Percentiles rank a stretch among this genome's conserved stretches.
Evolutionary conservation across 1,284 basidiomycete species (phyloP).

Genomic region (Malassezia dermatis): DNA sequence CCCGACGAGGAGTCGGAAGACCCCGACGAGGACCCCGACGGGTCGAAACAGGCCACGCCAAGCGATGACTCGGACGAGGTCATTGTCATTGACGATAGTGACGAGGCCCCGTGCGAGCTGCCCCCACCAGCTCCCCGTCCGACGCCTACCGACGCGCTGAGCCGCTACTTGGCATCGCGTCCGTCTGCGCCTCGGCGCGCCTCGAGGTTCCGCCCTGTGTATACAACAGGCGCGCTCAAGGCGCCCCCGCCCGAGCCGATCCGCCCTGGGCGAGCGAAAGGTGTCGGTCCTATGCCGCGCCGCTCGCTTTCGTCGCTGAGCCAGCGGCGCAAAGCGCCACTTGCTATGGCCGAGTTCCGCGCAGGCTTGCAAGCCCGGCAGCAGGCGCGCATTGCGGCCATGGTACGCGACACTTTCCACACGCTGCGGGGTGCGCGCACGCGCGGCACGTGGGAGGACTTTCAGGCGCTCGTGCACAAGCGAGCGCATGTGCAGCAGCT

Average conservation of each 20-base stretch:
- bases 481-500: conserved; percentile 15
- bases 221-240: background rate
- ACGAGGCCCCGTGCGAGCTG: background rate
- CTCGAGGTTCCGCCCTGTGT: conserved; percentile 2
- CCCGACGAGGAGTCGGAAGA: no score
- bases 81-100: conserved; percentile 5
- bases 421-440: background rate
- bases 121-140: background rate
- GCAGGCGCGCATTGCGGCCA: conserved; percentile 12
- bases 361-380: conserved; percentile 9
- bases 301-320: conserved; percentile 5
- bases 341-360: conserved; percentile 13
- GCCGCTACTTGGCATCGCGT: background rate
- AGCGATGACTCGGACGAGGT: background rate
- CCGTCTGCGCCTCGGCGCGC: background rate
- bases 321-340: conserved; percentile 15
- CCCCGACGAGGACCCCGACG: background rate
- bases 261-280: background rate
- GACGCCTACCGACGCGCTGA: background rate
- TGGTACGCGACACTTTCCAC: conserved; percentile 12
- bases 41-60: background rate
- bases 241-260: background rate
- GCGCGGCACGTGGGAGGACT: conserved; percentile 1
- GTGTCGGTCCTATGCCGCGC: background rate
- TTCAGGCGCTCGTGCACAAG: conserved; percentile 20